Evolutionary conservation across 768 basidiomycete species (phyloP).

Genomic region (Mycena leptocephala): DNA sequence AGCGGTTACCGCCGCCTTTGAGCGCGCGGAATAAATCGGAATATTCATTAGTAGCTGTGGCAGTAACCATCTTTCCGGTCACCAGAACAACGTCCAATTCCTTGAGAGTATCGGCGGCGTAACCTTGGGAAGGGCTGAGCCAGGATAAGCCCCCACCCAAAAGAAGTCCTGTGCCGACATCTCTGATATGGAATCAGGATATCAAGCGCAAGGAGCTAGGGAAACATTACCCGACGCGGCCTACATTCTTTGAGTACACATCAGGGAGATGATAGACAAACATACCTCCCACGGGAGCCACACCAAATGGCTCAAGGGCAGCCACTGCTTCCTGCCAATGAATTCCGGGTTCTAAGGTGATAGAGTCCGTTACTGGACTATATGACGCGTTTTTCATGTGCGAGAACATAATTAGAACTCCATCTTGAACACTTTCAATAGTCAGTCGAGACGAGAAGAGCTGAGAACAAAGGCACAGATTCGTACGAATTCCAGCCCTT

Average conservation of each 20-base stretch:
- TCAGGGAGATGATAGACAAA: background rate
- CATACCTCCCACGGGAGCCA: constrained; percentile 57
- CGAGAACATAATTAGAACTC: constrained; percentile 41
- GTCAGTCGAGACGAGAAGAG: background rate
- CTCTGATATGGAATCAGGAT: constrained; percentile 39
- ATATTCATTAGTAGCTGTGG: constrained; percentile 57
- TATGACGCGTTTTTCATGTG: constrained; percentile 49
- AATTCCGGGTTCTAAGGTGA: constrained; percentile 60
- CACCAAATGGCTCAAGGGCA: constrained; percentile 54
- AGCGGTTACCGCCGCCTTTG: constrained; percentile 62
- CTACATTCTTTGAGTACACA: background rate
- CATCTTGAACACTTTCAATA: constrained; percentile 45
- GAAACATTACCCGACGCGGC: constrained; percentile 28
- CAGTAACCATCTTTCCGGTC: constrained; percentile 58
- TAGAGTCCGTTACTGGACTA: constrained; percentile 51
- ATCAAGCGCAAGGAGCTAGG: too few species aligned
- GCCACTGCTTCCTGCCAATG: constrained; percentile 59
- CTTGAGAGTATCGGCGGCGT: constrained; percentile 54
- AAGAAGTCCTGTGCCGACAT: constrained; percentile 62
- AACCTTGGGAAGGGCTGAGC: constrained; percentile 57
- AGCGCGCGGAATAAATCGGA: constrained; percentile 62
- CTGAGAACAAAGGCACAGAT: background rate
- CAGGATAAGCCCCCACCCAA: constrained; percentile 62
- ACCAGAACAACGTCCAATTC: constrained; percentile 62
- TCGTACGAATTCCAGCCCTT: constrained; percentile 41